These are phyloP conservation scores for Komagataella pseudopastoris DNA, from an alignment of 805 yeast species.

Conservation along the genomic window DNA sequence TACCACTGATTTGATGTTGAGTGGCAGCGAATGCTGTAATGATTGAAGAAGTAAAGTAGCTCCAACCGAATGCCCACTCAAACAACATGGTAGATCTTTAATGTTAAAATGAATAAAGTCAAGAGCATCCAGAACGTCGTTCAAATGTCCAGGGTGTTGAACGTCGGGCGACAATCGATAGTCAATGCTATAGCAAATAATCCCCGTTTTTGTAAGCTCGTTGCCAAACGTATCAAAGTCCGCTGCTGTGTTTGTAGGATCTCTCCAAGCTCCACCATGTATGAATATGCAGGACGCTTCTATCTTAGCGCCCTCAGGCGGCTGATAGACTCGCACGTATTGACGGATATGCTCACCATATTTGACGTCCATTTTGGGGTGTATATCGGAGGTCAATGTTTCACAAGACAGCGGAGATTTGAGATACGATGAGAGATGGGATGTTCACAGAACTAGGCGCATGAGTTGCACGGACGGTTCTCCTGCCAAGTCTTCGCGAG, in stretches of 20 bases:
- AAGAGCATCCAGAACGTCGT: slow-evolving; percentile 39
- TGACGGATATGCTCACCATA: slow-evolving; percentile 13
- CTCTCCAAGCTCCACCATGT: slow-evolving; percentile 91
- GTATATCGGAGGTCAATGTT: not conserved
- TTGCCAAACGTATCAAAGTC: slow-evolving; percentile 31
- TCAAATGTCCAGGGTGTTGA: slow-evolving; percentile 46
- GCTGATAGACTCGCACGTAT: not conserved
- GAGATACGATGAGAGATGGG: not conserved
- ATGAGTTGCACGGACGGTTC: not conserved
- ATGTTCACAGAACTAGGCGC: too few species aligned
- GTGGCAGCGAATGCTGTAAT: not conserved
- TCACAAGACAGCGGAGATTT: not conserved
- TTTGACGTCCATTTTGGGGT: not conserved
- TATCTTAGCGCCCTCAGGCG: not conserved
- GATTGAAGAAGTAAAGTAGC: slow-evolving; percentile 48
- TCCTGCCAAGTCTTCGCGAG: not conserved
- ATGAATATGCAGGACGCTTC: slow-evolving; percentile 27
- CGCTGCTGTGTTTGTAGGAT: slow-evolving; percentile 41
- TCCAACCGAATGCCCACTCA: slow-evolving; percentile 76
- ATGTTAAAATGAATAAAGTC: slow-evolving; percentile 8
- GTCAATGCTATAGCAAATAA: slow-evolving; percentile 29
- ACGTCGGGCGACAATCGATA: slow-evolving; percentile 56
- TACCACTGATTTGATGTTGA: slow-evolving; percentile 13
- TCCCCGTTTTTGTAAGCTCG: slow-evolving; percentile 8
- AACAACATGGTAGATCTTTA: slow-evolving; percentile 12